Evolutionary conservation across 2,329 filamentous ascomycete genomes (phyloP).

Genomic region (Fusarium kyushuense): DNA sequence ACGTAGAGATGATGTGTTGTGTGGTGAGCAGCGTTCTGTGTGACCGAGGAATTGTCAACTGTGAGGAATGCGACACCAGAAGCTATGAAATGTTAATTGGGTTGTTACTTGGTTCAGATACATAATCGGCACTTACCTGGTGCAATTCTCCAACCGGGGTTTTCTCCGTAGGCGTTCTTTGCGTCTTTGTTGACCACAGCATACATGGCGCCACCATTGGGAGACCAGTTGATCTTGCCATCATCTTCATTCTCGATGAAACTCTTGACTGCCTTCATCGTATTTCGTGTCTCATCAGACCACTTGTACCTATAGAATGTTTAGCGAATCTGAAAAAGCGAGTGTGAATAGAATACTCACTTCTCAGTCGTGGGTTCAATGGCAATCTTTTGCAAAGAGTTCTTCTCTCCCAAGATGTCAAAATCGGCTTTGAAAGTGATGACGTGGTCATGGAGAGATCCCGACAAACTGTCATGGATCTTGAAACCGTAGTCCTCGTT

Average conservation of each 20-base stretch:
- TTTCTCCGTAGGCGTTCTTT: slow-evolving; percentile 5
- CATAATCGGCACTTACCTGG: not conserved
- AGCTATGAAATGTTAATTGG: not conserved
- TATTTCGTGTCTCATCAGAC: not conserved
- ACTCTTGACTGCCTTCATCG: slow-evolving; percentile 9
- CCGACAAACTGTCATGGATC: slow-evolving; percentile 7
- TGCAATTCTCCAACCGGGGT: slow-evolving; percentile 5
- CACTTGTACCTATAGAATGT: not conserved
- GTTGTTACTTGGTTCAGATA: fast-evolving
- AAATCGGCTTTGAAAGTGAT: slow-evolving; percentile 11
- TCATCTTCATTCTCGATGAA: slow-evolving; percentile 11
- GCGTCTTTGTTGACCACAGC: slow-evolving; percentile 1
- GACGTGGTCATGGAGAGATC: not conserved
- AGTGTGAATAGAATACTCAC: not conserved
- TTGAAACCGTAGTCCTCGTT: slow-evolving; percentile 13
- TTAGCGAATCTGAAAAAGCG: fast-evolving
- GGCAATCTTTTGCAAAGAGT: slow-evolving; percentile 1
- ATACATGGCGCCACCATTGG: slow-evolving; percentile 1
- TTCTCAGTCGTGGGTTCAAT: slow-evolving; percentile 4
- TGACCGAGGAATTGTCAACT: not conserved
- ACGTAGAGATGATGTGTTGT: slow-evolving; percentile 13
- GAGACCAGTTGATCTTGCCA: slow-evolving; percentile 5
- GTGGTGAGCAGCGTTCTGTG: not conserved
- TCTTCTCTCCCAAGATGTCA: not conserved
- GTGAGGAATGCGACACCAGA: slow-evolving; percentile 10